Evolutionary conservation across 1,139 yeast genomes (phyloP), one percentile per base, ranked within the genome.

Genomic region (Suhomyces kunorum): DNA sequence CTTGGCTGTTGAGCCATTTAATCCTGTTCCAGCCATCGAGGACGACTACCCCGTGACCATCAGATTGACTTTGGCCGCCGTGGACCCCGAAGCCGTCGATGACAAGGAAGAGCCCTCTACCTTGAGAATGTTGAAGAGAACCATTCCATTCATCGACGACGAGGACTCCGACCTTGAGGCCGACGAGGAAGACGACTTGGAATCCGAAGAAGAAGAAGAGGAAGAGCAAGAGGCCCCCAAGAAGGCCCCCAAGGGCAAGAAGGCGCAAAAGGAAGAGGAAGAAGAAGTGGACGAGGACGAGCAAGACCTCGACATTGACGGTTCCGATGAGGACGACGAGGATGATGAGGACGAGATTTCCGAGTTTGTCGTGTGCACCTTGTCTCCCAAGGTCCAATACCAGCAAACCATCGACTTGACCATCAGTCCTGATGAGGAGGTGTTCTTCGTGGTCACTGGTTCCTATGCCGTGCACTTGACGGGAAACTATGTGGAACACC

Each of bases 401-500:
- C 99, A 92, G 75, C 97, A 90, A 75, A 73, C 94, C 47, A 66
- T 92, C 47, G 98, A 92, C 61, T 71, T 92, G 54, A 88, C 95
- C 59, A 85, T 94, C 61, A 78, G 84, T 46, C 96, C 97, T 56
- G 94, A 84, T 60, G 98, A 92, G 71, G 96, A 89, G 61, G 90
- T 92, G 47, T 82, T 77, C 74, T 92, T 92, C 61, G 94, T 88
- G 58, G 97, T 87, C 46, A 85, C 96, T 50, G 98, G 98, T 55
- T 89, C 98, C 27, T 89, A 88, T 73, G 86, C 96, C 54, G 76
- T 92, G 53, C 95, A 90, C 66, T 75, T 92, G 59, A 77, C 88
- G 55, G 99, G 99, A 74, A 90, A 92, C 82, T 88, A 84, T 71
- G 84, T 92, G 60, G 94, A 87, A 61, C 96, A 89, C 67, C 97